A percentile compares a stretch with the other conserved stretches of the same genome.
Evolutionary conservation across 2,329 filamentous ascomycete genomes (phyloP).

Genomic region (Curvularia lunata): DNA sequence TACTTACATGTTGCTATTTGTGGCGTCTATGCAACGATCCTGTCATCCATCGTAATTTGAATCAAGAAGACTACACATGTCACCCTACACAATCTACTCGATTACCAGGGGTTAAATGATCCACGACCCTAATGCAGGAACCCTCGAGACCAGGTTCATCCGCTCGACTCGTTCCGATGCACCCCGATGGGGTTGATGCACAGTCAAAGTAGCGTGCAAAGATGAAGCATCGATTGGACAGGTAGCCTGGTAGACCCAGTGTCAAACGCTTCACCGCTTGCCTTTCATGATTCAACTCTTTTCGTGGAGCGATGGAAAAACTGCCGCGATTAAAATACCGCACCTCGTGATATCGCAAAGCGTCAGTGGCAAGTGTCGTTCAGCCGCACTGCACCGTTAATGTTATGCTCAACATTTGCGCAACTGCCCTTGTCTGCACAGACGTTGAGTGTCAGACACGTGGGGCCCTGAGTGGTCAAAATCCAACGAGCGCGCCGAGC

Average conservation of each 20-base stretch:
- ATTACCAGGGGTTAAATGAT: background rate
- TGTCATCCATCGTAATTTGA: background rate
- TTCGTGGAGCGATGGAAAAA: background rate
- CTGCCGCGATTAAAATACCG: background rate
- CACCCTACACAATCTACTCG: background rate
- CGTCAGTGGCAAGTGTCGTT: background rate
- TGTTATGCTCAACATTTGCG: slow-evolving; percentile 9
- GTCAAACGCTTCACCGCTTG: background rate
- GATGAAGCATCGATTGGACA: background rate
- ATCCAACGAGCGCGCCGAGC: slow-evolving; percentile 23
- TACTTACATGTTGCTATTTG: background rate
- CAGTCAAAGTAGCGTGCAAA: background rate
- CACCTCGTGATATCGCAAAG: no score
- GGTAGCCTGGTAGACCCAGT: background rate
- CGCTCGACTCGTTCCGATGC: background rate
- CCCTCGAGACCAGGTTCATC: slow-evolving; percentile 4
- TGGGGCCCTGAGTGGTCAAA: slow-evolving; percentile 29
- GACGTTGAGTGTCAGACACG: slow-evolving; percentile 7
- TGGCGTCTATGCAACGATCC: background rate
- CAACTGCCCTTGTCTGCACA: slow-evolving; percentile 19
- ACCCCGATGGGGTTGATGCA: slow-evolving; percentile 3
- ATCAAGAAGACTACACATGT: background rate
- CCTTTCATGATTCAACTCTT: background rate
- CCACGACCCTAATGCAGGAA: slow-evolving; percentile 15
- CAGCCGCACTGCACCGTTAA: slow-evolving; percentile 12